Percentiles rank a stretch among this genome's conserved stretches.
Conservation (phyloP, 306 rosid genomes). For the Hippophae rhamnoides region DNA sequence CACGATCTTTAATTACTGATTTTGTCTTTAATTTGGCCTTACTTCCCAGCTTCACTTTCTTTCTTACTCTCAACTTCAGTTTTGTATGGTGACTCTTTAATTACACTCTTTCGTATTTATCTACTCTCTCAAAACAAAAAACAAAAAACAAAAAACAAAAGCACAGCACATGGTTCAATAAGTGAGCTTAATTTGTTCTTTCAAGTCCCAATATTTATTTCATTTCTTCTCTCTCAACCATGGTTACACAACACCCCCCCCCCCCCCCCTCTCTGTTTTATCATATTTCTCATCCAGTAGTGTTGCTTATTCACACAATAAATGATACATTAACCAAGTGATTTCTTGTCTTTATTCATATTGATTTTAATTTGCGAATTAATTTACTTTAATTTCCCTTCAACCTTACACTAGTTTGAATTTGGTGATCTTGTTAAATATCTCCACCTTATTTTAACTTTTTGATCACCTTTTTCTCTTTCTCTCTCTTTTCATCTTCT, state of each 20-base stretch:
- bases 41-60: neutral
- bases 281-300: slow-evolving; percentile 15
- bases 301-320: slow-evolving; percentile 51
- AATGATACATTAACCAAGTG: slow-evolving; percentile 27
- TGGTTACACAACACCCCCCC: slow-evolving; percentile 14
- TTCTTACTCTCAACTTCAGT: neutral
- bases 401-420: slow-evolving; percentile 21
- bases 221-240: slow-evolving; percentile 11
- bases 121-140: neutral
- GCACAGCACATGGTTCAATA: slow-evolving; percentile 11
- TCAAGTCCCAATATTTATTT: slow-evolving; percentile 55
- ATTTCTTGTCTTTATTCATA: slow-evolving; percentile 40
- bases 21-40: slow-evolving; percentile 18
- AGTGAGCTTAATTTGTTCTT: slow-evolving; percentile 25
- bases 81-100: neutral
- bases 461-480: slow-evolving; percentile 26
- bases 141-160: neutral
- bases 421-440: slow-evolving; percentile 36
- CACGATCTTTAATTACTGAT: slow-evolving; percentile 28
- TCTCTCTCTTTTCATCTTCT: slow-evolving; percentile 19
- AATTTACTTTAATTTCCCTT: slow-evolving; percentile 16
- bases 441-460: slow-evolving; percentile 21
- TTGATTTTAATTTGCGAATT: neutral
- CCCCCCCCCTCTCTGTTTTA: slow-evolving; percentile 20
- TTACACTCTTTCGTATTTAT: slow-evolving; percentile 7